A percentile compares a stretch with the other conserved stretches of the same genome.
Evolutionary conservation across 192 early-diverging fungal species (phyloP).

Genomic region (Kickxella alabastrina): DNA sequence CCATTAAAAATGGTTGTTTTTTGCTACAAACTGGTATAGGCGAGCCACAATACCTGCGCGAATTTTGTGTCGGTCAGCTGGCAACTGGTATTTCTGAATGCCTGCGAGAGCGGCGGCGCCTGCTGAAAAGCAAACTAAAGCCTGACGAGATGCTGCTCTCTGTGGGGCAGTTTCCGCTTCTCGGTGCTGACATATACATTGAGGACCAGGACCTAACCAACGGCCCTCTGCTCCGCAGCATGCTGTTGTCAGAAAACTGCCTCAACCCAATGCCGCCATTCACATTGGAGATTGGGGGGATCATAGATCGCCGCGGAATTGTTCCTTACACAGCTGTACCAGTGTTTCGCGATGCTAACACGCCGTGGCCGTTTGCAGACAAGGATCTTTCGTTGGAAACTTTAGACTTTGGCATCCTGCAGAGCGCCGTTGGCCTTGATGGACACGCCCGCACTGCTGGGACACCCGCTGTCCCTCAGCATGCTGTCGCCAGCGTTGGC

Average conservation of each 20-base stretch:
- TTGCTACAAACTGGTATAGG: too few species aligned
- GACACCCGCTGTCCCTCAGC: too few species aligned
- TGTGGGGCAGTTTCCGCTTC: slow-evolving; percentile 83
- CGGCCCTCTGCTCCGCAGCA: slow-evolving; percentile 68
- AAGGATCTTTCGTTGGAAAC: slow-evolving; percentile 51
- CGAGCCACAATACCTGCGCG: slow-evolving; percentile 29
- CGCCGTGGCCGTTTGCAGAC: slow-evolving; percentile 81
- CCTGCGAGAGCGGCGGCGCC: slow-evolving; percentile 55
- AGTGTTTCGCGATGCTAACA: slow-evolving; percentile 84
- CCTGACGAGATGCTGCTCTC: slow-evolving; percentile 78
- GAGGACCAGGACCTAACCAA: slow-evolving; percentile 60
- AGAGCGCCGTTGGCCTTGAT: slow-evolving; percentile 19
- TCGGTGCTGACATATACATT: slow-evolving; percentile 72
- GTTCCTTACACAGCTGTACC: slow-evolving; percentile 94
- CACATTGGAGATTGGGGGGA: slow-evolving; percentile 85
- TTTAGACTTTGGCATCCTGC: slow-evolving; percentile 15
- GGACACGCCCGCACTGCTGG: slow-evolving; percentile 1
- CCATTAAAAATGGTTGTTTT: too few species aligned
- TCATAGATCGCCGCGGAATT: slow-evolving; percentile 80
- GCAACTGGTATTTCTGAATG: slow-evolving; percentile 24
- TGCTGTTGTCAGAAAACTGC: slow-evolving; percentile 86
- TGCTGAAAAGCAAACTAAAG: slow-evolving; percentile 59
- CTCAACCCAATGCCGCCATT: slow-evolving; percentile 92
- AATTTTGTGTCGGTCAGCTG: slow-evolving; percentile 36
- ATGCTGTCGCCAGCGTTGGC: too few species aligned